Base-by-base conservation (phyloP, 495 filamentous ascomycete genomes). In the Lophiostoma macrostomum region DNA sequence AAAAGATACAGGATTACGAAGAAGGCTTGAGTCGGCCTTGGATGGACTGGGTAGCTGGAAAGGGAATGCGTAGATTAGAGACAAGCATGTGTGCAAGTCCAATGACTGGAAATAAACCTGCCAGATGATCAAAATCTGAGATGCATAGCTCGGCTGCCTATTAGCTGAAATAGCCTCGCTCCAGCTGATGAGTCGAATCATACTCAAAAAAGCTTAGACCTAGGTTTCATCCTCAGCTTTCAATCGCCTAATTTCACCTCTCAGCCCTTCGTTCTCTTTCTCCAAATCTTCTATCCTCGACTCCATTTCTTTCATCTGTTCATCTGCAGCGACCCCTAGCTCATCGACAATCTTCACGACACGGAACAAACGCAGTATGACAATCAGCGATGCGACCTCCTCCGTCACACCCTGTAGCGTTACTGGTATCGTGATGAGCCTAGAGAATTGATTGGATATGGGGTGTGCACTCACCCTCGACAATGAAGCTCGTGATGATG, bases 271-370 rank as follows among this genome's bases (percentile, higher is more conserved):
- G 63, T 79, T 80, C 59, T 77, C 73, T 29, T 45, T 58, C 56
- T 77, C 73, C 29, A 79, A 61, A 24, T 67, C 61, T 31, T 73
- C 67, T 12, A 79, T 65, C 5, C 63, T 61, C 35, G 70, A 52
- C 22, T 69, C 61, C 18, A 79, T 67, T 4, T 60, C 60, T 35
- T 76, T 74, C 68, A 78, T 71, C 55, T 76, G 70, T 66, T 84
- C 80, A 28, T 74, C 66, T 24, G 76, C 78, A 4, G 76, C 80
- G n/a, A 79, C 72, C 23, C 74, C 75, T 40, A 84, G 68, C 67
- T 85, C 82, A 45, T 86, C 80, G 13, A 82, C 72, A 43, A 85
- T 83, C 70, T 86, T 82, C 59, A 85, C 78, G 28, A 88, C 74
- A 22, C 84, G 75, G 80, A 83, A 85, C 1, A 88, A 70, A 44